Base-by-base conservation (phyloP, 2,329 filamentous ascomycete species). In the Fusarium sp. region DNA sequence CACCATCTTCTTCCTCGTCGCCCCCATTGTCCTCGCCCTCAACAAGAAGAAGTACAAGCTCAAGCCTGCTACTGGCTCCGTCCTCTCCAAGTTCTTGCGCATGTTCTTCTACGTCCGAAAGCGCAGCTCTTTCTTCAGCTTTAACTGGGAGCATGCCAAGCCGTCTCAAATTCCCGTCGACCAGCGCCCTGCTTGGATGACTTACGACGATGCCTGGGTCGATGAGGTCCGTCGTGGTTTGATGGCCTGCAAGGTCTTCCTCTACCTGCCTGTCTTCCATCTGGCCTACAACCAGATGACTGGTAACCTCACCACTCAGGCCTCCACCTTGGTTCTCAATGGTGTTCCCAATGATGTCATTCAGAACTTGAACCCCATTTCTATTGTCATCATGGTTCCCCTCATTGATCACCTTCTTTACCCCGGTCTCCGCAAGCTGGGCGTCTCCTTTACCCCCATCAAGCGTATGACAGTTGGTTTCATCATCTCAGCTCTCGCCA, bases 161-260 rank as follows among this genome's bases (percentile, higher is more conserved):
- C 93, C 93, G 7, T 92, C 90, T 79, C 84, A 85, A 41, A 85
- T 94, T 11, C 83, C 87, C 15, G 83, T 87, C 42, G 81, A 81
- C 4, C 80, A 86, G 72, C 90, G 90, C 62, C 93, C 93, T 1
- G 45, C 62, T 0, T 95, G 92, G 92, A 95, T 95, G 91, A 93
- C 91, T 0, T 95, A 94, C 75, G 93, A 96, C 71, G 94, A 96
- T 75, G 89, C 89, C 59, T 96, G 93, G 93, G 93, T 96, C 39
- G 93, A 94, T 79, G 92, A 95, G 79, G 90, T 95, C 55, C 87
- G 87, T 59, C 91, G 93, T 82, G 93, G 92, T 70, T 84, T 93
- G 64, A 86, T 88, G 76, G 91, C 92, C 64, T 93, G 91, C 84
- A 86, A 89, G 73, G 92, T 94, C 39, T 95, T 93, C 82, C 82